Conservation (phyloP, 106 monocot genomes). For the Dendrobium chrysotoxum region DNA sequence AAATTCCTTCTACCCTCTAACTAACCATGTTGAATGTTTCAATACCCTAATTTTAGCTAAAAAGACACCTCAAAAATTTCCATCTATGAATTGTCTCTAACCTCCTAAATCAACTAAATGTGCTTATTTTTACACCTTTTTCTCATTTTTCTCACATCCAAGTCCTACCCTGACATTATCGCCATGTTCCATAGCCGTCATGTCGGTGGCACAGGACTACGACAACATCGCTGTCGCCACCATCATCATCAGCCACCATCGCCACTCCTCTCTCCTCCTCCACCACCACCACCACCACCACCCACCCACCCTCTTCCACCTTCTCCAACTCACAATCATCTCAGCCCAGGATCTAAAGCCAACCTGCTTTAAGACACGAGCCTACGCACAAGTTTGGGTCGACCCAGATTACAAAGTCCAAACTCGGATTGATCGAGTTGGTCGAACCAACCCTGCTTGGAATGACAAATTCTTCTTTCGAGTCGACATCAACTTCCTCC, state of each 20-base stretch:
- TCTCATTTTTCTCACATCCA: not conserved
- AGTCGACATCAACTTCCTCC: constrained; percentile 4
- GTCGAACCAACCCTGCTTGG: constrained; percentile 10
- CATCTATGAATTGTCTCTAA: not conserved
- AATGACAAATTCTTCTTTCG: constrained; percentile 21
- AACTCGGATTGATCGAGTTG: constrained; percentile 7
- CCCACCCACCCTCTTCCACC: not conserved
- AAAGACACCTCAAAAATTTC: not conserved
- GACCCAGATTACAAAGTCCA: constrained; percentile 1
- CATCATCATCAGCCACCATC: not conserved
- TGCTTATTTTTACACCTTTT: not conserved
- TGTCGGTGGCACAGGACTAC: not conserved
- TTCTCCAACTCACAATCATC: constrained; percentile 11
- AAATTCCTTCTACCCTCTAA: not conserved
- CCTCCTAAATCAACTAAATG: not conserved
- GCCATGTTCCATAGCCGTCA: not conserved
- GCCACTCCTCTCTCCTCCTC: not conserved
- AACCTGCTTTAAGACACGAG: not conserved
- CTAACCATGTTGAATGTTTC: not conserved
- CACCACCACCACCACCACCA: not conserved
- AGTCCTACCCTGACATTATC: not conserved
- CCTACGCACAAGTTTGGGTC: not conserved
- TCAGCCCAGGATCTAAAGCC: constrained; percentile 6
- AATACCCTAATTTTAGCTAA: not conserved
- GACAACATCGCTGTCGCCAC: not conserved